Base-by-base conservation (phyloP, 2,329 filamentous ascomycete species). In the Reticulascus tulasneorum region DNA sequence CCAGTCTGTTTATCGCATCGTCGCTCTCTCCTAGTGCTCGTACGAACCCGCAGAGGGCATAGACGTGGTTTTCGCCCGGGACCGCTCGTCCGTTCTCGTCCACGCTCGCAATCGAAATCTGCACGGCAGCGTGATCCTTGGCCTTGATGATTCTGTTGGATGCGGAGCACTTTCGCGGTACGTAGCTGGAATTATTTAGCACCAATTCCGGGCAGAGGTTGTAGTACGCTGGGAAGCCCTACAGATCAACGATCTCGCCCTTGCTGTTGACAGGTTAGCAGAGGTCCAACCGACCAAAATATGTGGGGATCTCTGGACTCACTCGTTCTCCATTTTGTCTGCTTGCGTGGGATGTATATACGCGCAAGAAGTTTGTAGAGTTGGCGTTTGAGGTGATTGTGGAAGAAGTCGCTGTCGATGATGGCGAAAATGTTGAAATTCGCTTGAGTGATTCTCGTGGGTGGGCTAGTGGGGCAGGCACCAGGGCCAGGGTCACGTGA, bases 91-190 rank as follows among this genome's bases (percentile, higher is more conserved):
- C 93, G 76, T 90, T 94, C 84, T 98, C 93, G 71, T 97, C 91
- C 59, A 98, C 93, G 79, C 96, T 97, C 71, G 84, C 91, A 66
- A 98, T 77, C 59, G 84, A 87, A 71, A 98, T 88, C 75, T 98
- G 93, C 59, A 97, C 93, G 48, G 87, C 94, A 60, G 88, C 91
- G 81, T 98, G 93, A 76, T 98, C 93, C 79, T 97, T 96, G 78
- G 93, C 89, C 79, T 96, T 96, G 84, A 98, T 97, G 80, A 97
- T 96, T 75, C 93, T 88, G 87, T 94, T 94, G 71, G 91, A 95
- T 59, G 90, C 90, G 71, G 81, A 88, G 86, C 91, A 97, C 79
- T 96, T 97, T 79, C 91, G 88, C 68, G 89, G 89, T 79, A 95
- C 86, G 83, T 94, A 94, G 69, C 88, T 94, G 64, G n/a, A n/a